phyloP scores from a whole-genome alignment of 31 red algal genomes.

The Porphyra umbilicalis region DNA sequence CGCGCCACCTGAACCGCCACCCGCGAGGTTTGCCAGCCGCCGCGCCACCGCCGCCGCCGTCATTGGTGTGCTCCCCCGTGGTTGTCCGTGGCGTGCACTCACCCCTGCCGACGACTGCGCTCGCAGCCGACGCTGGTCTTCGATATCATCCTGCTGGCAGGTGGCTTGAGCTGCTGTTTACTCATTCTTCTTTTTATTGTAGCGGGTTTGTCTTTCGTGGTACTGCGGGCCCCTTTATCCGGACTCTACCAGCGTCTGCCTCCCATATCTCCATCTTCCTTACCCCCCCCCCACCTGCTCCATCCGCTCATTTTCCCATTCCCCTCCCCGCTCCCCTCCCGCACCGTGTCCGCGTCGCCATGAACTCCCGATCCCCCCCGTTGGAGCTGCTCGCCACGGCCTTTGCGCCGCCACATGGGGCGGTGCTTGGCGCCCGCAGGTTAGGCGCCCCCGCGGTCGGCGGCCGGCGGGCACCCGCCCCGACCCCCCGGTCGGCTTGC shows the following conservation, averaged over 20 bases:
- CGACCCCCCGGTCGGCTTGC: neutral
- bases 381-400: neutral
- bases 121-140: neutral
- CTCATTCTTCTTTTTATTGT: too few species aligned
- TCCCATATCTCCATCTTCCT: neutral
- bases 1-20: neutral
- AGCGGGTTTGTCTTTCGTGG: neutral
- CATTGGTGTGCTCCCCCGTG: too few species aligned
- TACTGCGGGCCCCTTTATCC: too few species aligned
- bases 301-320: too few species aligned
- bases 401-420: neutral
- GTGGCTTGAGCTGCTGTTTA: neutral
- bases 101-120: neutral
- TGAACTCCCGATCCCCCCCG: neutral
- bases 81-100: too few species aligned
- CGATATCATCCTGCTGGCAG: neutral
- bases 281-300: neutral
- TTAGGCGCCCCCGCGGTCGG: neutral
- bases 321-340: too few species aligned
- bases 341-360: neutral
- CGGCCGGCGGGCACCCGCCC: neutral
- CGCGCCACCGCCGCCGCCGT: too few species aligned
- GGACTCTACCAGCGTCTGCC: neutral
- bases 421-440: neutral
- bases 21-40: too few species aligned